Base-by-base conservation (phyloP, 495 filamentous ascomycete genomes). In the Evansstolkia leycettana region DNA sequence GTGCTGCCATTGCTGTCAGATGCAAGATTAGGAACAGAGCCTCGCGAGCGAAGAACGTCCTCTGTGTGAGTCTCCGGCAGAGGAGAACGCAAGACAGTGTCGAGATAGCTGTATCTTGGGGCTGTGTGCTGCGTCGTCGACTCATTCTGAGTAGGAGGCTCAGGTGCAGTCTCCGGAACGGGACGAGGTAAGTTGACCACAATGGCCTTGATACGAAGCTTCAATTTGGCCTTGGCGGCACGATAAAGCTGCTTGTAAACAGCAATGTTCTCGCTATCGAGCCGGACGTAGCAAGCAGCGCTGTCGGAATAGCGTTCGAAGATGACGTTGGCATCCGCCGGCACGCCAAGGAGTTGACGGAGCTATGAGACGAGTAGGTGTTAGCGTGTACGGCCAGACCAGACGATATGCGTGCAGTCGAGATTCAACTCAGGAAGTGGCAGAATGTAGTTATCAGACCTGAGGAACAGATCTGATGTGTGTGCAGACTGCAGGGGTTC, bases 241-340 rank as follows among this genome's bases (percentile, higher is more conserved):
- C 90, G 83, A 55, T 86, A 86, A 26, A 99, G 78, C 57, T 94
- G 88, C 64, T 95, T 99, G 73, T 94, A 96, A 36, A 94, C 82
- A 16, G 80, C 67, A 1, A 69, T 56, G 45, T 95, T 93, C 50
- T 67, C 64, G 32, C 73, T 66, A 58, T 96, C 82, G 28, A 99
- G 76, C 7, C 66, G 67, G 42, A 95, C 68, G 58, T 80, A 95
- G 44, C 76, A 67, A 17, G 68, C 76, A 41, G 86, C 85, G 50
- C 87, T 94, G 55, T 99, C 90, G 37, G 92, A 96, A 62, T 86
- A 99, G 30, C 90, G 84, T 69, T 99, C 90, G 48, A 96, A 79
- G 45, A 82, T 52, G 53, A 83, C 75, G 33, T 75, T 62, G 36
- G 75, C 69, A 46, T 75, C 72, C 7, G 65, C 50, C n/a, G 79